Base-by-base conservation (phyloP, 2,329 filamentous ascomycete genomes). In the Xylariaceae sp. region DNA sequence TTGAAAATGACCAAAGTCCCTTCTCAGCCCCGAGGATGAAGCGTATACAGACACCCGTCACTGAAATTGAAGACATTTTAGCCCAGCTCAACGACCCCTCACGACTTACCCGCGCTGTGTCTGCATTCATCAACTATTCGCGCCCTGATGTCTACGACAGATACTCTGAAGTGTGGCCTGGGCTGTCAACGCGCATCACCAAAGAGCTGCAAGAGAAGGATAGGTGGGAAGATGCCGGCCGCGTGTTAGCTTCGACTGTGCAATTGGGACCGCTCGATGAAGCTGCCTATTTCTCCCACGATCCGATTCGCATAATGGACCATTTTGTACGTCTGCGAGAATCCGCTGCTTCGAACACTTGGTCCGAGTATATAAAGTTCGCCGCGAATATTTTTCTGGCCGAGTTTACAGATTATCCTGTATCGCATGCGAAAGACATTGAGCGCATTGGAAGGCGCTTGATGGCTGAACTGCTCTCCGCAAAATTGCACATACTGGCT, bases 381-480 rank as follows among this genome's bases (percentile, higher is more conserved):
- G 68, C 67, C 19, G 52, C 66, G n/a, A 53, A 53, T n/a, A 11
- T 74, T 39, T 71, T 70, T 46, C 53, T 70, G 13, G 57, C 69
- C 1, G 60, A 45, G 11, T 66, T 72, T 38, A 55, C 53, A 12
- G 59, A 66, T 2, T 62, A 53, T 19, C 56, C 56, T 4, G n/a
- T 39, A 19, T 31, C 52, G 36, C 31, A 53, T 33, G 11, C 42
- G 22, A 2, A 38, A 9, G 51, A 60, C 36, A 40, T 62, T 36
- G 28, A 58, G 57, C 6, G 14, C 53, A 5, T 66, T 52, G 71
- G 66, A 1, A 60, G 51, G 34, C 42, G 36, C 31, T 55, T 75
- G 14, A 57, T 74, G 13, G 49, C 66, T 13, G 52, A 61, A 28
- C 60, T 64, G 1, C 59, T 74, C 18, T 46, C 57, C 3, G 49